These are phyloP conservation scores for Pelargonium australe DNA, from an alignment of 441 rosid genomes.

Conservation along the genomic window DNA sequence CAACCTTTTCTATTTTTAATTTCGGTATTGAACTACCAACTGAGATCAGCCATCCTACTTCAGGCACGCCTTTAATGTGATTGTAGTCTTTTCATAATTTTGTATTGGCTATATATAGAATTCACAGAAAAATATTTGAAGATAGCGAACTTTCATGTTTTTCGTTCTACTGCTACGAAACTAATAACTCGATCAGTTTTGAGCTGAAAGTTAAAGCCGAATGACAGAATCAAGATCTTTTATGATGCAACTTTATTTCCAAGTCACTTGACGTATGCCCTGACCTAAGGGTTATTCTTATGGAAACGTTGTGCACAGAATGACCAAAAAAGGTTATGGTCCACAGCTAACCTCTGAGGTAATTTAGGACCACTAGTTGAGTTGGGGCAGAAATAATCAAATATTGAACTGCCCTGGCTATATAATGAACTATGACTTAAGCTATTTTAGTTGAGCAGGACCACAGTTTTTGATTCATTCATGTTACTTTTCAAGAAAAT, in stretches of 20 bases:
- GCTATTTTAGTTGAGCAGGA: not conserved
- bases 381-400: not conserved
- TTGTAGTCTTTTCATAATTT: not conserved
- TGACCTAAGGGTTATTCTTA: not conserved
- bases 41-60: not conserved
- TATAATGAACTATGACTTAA: not conserved
- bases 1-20: slow-evolving; percentile 3
- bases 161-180: too few relatives aligned
- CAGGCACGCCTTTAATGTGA: not conserved
- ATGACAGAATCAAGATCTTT: not conserved
- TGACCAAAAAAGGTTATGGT: too few relatives aligned
- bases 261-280: not conserved
- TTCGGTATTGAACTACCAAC: not conserved
- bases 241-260: not conserved
- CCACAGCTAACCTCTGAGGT: too few relatives aligned
- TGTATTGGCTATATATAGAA: not conserved
- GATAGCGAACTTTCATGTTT: too few relatives aligned
- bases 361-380: not conserved
- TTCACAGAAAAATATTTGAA: too few relatives aligned
- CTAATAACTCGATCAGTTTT: too few relatives aligned
- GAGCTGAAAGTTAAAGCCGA: too few relatives aligned
- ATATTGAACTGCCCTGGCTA: not conserved
- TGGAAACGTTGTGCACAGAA: not conserved
- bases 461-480: not conserved
- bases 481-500: not conserved